A percentile compares a stretch with the other conserved stretches of the same genome.
phyloP scores from a whole-genome alignment of 768 basidiomycete species.

The Amanita polypyramis region DNA sequence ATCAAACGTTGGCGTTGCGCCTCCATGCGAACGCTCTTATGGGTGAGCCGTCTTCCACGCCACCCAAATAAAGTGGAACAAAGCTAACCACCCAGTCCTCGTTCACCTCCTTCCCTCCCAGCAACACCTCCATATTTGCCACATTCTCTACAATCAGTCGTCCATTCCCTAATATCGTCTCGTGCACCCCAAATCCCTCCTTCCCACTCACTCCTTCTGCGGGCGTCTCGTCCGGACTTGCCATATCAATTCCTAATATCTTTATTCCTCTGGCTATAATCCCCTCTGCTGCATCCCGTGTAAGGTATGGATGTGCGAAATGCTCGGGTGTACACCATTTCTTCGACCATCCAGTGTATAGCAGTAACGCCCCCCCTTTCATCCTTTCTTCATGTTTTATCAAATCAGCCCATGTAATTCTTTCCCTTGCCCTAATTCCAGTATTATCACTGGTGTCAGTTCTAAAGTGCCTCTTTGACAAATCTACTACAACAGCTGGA shows the following conservation, averaged over 20 bases:
- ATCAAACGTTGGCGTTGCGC: not conserved
- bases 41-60: slow-evolving; percentile 51
- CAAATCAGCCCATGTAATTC: slow-evolving; percentile 48
- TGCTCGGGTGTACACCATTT: slow-evolving; percentile 42
- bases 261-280: slow-evolving; percentile 42
- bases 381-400: slow-evolving; percentile 22
- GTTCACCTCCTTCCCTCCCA: slow-evolving; percentile 13
- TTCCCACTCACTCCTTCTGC: slow-evolving; percentile 17
- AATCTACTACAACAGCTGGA: slow-evolving; percentile 44
- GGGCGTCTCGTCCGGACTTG: slow-evolving; percentile 59
- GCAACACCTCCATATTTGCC: slow-evolving; percentile 37
- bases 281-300: slow-evolving; percentile 36
- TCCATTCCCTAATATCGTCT: slow-evolving; percentile 46
- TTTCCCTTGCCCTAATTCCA: slow-evolving; percentile 21
- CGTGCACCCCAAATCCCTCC: slow-evolving; percentile 44
- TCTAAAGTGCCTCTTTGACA: slow-evolving; percentile 13
- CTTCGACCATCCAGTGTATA: slow-evolving; percentile 62
- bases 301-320: slow-evolving; percentile 56
- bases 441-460: too few relatives aligned
- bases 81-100: slow-evolving; percentile 38
- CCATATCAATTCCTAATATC: slow-evolving; percentile 51
- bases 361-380: slow-evolving; percentile 36
- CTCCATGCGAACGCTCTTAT: slow-evolving; percentile 50
- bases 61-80: slow-evolving; percentile 45
- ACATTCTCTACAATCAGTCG: slow-evolving; percentile 67